phyloP scores from a whole-genome alignment of 2,329 filamentous ascomycete species.

The Ophioceras dolichostomum region DNA sequence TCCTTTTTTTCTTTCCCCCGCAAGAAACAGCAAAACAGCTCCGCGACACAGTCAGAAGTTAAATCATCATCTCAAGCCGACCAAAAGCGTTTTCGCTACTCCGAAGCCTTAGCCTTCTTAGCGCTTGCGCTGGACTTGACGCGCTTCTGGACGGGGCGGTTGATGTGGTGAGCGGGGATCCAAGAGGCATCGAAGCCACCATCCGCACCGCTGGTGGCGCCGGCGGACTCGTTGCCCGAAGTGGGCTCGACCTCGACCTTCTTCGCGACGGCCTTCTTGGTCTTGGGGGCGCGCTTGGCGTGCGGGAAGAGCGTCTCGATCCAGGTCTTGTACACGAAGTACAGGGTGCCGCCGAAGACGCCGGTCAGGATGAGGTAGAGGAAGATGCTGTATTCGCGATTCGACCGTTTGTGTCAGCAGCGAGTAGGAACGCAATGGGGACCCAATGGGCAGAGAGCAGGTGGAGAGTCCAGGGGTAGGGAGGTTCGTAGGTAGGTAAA shows the following conservation, averaged over 20 bases:
- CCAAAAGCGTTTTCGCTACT: slow-evolving; percentile 15
- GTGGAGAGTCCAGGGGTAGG: neutral
- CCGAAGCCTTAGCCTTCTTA: slow-evolving; percentile 27
- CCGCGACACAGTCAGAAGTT: too few species aligned
- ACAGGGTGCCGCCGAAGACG: slow-evolving; percentile 67
- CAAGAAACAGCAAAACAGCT: too few species aligned
- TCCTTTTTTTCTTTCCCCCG: too few species aligned
- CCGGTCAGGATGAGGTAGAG: slow-evolving; percentile 83
- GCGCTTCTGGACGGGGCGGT: slow-evolving; percentile 63
- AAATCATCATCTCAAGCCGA: too few species aligned
- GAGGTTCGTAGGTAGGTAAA: slow-evolving; percentile 28
- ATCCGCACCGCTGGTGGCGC: slow-evolving; percentile 52
- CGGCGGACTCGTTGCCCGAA: slow-evolving; percentile 58
- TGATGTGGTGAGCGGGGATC: slow-evolving; percentile 84
- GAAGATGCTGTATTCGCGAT: slow-evolving; percentile 77
- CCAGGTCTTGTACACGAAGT: slow-evolving; percentile 98
- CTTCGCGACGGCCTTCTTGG: slow-evolving; percentile 44
- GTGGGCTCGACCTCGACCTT: slow-evolving; percentile 52
- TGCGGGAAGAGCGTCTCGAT: slow-evolving; percentile 92
- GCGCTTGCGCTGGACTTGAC: slow-evolving; percentile 44
- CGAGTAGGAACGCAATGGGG: too few species aligned
- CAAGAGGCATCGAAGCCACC: slow-evolving; percentile 83
- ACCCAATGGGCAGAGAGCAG: neutral
- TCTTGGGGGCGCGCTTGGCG: slow-evolving; percentile 53
- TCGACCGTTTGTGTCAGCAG: neutral